Conservation (phyloP, 352 stramenopile species). For the Blastocystis sp. region DNA sequence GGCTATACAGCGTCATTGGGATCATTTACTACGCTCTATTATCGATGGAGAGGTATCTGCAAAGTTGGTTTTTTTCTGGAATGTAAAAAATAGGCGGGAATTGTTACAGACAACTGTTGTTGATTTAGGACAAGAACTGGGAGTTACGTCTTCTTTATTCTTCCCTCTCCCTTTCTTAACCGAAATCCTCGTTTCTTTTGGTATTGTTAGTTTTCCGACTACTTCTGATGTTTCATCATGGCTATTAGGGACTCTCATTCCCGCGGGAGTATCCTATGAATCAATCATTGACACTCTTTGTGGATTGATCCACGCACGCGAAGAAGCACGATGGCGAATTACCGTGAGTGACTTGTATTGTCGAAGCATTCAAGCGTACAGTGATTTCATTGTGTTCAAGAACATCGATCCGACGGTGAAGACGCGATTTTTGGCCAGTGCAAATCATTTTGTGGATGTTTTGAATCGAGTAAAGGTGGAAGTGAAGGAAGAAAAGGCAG, state of each 20-base stretch:
- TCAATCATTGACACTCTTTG: background rate
- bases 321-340: background rate
- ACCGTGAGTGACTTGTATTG: background rate
- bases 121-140: background rate
- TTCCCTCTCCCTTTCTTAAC: constrained; percentile 35
- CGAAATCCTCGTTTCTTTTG: background rate
- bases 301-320: background rate
- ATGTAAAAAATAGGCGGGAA: background rate
- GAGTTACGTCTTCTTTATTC: background rate
- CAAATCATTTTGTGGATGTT: background rate
- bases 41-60: background rate
- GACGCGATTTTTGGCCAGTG: background rate
- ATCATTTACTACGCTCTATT: background rate
- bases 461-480: background rate
- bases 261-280: background rate
- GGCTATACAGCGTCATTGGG: constrained; percentile 12
- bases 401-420: constrained; percentile 43
- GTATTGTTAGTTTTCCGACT: background rate
- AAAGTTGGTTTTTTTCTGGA: background rate
- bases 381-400: constrained; percentile 36
- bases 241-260: background rate
- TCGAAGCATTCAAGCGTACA: background rate
- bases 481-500: background rate
- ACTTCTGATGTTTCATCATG: background rate
- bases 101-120: background rate